Evolutionary conservation across 2,329 filamentous ascomycete species (phyloP), one percentile per base, ranked within the genome.

Genomic region (Arthroderma sp.): DNA sequence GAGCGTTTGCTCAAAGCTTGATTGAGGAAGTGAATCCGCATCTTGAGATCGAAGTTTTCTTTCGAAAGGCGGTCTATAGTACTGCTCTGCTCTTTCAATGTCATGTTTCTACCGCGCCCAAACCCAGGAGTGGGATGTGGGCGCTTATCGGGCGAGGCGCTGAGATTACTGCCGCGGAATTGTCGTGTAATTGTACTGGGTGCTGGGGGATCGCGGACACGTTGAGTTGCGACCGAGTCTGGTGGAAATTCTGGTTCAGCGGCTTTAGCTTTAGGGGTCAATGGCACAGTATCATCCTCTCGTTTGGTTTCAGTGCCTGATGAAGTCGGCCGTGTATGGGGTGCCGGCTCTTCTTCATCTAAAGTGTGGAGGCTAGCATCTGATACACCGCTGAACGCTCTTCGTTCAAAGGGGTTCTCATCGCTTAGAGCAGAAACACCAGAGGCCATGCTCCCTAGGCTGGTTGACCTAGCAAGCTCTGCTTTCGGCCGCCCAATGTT

Each of bases 21-120:
- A 56, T 89, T 93, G 40, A 98, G 74, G 58, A 95, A 98, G 72
- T 95, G 93, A 52, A 96, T 91, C 61, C 94, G 93, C 65, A 96
- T 80, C 65, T 96, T 95, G 45, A 96, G 69, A 60, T 95, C 89
- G 60, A 96, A 98, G 53, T 98, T 98, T 63, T 98, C 91, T 66
- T 98, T 98, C 48, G 86, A 93, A 2, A 96, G 73, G 48, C 88
- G 80, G 63, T 98, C 91, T 51, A 98, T 95, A 9, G 89, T 96
- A 65, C 83, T 94, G 59, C 89, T 94, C 64, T 98, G 91, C 64
- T 98, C 91, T 62, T 95, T 96, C 36, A 98, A 69, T 0, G 91
- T 96, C 65, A 98, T 69, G 54, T 76, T 80, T 15, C 80, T 79
- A 38, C 73, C 72, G 37, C 77, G 72, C 29, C 69, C 68, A 44